Percentiles rank a stretch among this genome's conserved stretches.
Evolutionary conservation across 148 eudicot species (phyloP).

Genomic region (Gaultheria prostrata): DNA sequence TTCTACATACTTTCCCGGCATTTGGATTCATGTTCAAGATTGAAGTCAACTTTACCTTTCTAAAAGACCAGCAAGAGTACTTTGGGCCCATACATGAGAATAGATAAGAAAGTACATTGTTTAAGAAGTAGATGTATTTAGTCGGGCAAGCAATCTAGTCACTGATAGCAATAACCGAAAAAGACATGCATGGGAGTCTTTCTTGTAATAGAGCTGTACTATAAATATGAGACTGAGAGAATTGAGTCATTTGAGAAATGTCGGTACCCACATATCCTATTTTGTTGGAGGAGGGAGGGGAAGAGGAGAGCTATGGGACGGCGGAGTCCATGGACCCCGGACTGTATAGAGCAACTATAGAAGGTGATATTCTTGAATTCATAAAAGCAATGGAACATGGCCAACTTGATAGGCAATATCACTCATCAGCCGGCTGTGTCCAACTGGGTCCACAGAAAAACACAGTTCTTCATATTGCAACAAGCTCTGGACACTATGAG

Average conservation of each 20-base stretch:
- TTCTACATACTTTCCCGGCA: not conserved
- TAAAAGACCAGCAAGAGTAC: not conserved
- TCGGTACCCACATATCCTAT: constrained; percentile 9
- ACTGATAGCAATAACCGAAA: not conserved
- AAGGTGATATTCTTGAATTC: constrained; percentile 28
- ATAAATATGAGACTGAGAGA: not conserved
- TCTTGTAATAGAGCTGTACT: not conserved
- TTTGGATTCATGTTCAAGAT: not conserved
- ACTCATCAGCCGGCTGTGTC: constrained; percentile 20
- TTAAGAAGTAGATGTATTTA: not conserved
- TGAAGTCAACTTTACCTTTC: not conserved
- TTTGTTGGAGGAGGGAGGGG: constrained; percentile 18
- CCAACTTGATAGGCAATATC: not conserved
- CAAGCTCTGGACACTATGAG: constrained; percentile 17
- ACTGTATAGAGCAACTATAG: constrained; percentile 23
- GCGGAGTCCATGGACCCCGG: constrained; percentile 25
- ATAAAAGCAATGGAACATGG: constrained; percentile 19
- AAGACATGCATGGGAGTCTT: not conserved
- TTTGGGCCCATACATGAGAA: not conserved
- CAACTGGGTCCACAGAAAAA: constrained; percentile 28
- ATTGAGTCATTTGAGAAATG: constrained; percentile 13
- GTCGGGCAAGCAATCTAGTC: not conserved
- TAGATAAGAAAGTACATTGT: not conserved
- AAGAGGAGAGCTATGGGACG: constrained; percentile 21
- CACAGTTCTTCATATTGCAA: constrained; percentile 30